Conservation (phyloP, 345 rosid genomes). For the Garcia nutans region DNA sequence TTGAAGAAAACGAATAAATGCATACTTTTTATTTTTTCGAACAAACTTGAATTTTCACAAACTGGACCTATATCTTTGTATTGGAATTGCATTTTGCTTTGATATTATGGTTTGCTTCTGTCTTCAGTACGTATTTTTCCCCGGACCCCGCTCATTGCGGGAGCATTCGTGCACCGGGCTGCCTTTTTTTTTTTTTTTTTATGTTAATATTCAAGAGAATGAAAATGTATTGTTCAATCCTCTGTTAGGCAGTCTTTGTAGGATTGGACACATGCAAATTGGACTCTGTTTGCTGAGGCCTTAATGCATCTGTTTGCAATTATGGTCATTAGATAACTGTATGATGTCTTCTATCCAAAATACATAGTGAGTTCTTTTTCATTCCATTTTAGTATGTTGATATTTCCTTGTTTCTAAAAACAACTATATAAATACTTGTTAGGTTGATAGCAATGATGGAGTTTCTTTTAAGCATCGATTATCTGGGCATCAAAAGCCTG, state of each 20-base stretch:
- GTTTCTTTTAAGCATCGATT: conserved; percentile 50
- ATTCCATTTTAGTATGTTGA: no score
- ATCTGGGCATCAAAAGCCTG: conserved; percentile 53
- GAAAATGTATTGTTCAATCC: background rate
- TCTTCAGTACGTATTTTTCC: no score
- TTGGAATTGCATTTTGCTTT: no score
- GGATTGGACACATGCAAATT: background rate
- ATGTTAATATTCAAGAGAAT: no score
- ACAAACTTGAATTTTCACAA: no score
- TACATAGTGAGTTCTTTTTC: background rate
- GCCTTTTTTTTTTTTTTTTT: no score
- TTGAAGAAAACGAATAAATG: no score
- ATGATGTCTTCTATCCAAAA: background rate
- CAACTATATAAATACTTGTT: background rate
- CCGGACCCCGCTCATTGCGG: no score
- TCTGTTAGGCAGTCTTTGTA: background rate
- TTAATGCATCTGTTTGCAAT: background rate
- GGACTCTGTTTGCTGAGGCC: background rate
- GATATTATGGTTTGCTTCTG: no score
- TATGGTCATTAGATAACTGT: background rate
- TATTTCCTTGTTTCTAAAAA: background rate
- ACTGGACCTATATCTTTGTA: no score
- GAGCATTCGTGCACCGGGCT: no score
- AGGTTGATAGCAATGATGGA: conserved; percentile 48
- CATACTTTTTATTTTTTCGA: no score